phyloP scores from a whole-genome alignment of 148 eudicot genomes.

The Rhododendron griersonianum region DNA sequence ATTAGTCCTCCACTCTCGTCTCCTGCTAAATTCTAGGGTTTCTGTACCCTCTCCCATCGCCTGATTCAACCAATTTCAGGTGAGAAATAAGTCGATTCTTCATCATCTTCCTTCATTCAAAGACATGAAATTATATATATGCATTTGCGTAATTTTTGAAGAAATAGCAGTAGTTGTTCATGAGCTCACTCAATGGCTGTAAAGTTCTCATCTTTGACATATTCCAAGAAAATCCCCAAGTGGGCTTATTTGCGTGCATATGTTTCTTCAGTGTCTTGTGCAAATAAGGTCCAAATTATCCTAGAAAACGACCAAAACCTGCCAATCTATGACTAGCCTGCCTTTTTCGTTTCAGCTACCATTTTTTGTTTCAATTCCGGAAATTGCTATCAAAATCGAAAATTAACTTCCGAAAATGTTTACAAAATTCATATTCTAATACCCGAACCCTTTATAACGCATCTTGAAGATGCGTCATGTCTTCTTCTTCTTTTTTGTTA shows the following conservation, averaged over 20 bases:
- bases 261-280: slow-evolving; percentile 43
- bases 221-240: slow-evolving; percentile 32
- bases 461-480: too few relatives aligned
- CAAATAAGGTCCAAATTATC: slow-evolving; percentile 16
- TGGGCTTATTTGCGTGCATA: slow-evolving; percentile 29
- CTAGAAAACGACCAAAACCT: slow-evolving; percentile 25
- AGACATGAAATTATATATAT: not conserved
- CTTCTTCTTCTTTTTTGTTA: too few relatives aligned
- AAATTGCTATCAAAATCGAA: too few relatives aligned
- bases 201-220: slow-evolving; percentile 34
- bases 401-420: too few relatives aligned
- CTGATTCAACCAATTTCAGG: slow-evolving; percentile 7
- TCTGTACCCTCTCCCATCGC: not conserved
- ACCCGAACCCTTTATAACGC: too few relatives aligned
- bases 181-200: slow-evolving; percentile 29
- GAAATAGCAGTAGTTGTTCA: not conserved
- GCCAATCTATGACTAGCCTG: not conserved
- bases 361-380: too few relatives aligned
- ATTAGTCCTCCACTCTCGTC: too few relatives aligned
- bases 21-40: too few relatives aligned
- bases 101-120: not conserved
- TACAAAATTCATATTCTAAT: too few relatives aligned
- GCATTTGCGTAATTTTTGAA: not conserved
- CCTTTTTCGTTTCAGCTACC: too few relatives aligned
- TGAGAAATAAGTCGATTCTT: not conserved